Conservation (phyloP, 495 filamentous ascomycete genomes). For the Aspergillus saccharolyticus region DNA sequence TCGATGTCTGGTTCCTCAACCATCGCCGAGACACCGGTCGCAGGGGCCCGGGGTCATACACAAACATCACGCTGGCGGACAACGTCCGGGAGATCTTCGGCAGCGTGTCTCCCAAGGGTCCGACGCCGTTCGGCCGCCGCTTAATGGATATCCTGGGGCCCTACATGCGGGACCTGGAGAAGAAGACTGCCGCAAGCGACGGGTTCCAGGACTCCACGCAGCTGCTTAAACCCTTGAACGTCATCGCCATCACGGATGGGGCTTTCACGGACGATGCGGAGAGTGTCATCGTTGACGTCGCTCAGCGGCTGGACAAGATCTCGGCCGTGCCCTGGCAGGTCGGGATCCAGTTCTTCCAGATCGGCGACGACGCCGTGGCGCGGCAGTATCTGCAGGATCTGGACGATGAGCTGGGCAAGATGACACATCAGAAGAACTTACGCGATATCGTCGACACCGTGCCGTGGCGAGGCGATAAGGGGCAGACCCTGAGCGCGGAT, state of each 20-base stretch:
- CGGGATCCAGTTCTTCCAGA: slow-evolving; percentile 96
- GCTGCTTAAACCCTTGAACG: slow-evolving; percentile 74
- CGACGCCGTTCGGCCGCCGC: slow-evolving; percentile 71
- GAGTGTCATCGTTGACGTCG: slow-evolving; percentile 59
- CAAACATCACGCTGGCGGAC: slow-evolving; percentile 47
- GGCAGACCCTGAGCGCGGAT: slow-evolving; percentile 50
- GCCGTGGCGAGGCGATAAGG: slow-evolving; percentile 54
- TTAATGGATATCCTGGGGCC: slow-evolving; percentile 69
- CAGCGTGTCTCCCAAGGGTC: slow-evolving; percentile 55
- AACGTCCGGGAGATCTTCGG: slow-evolving; percentile 64
- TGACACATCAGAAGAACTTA: slow-evolving; percentile 44
- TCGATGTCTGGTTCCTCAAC: slow-evolving; percentile 95
- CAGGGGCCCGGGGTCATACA: slow-evolving; percentile 42
- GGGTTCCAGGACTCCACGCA: slow-evolving; percentile 23
- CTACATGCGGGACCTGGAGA: slow-evolving; percentile 51
- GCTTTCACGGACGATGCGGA: slow-evolving; percentile 79
- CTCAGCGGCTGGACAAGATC: slow-evolving; percentile 64
- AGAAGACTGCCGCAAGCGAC: slow-evolving; percentile 38
- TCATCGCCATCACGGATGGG: slow-evolving; percentile 93
- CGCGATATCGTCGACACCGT: slow-evolving; percentile 95
- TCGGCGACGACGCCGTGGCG: slow-evolving; percentile 69
- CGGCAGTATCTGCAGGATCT: slow-evolving; percentile 61
- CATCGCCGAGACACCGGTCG: slow-evolving; percentile 27
- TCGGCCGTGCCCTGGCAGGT: slow-evolving; percentile 79
- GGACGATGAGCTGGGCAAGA: slow-evolving; percentile 66